phyloP scores from a whole-genome alignment of 2,329 filamentous ascomycete genomes.

The Beauveria sp. region DNA sequence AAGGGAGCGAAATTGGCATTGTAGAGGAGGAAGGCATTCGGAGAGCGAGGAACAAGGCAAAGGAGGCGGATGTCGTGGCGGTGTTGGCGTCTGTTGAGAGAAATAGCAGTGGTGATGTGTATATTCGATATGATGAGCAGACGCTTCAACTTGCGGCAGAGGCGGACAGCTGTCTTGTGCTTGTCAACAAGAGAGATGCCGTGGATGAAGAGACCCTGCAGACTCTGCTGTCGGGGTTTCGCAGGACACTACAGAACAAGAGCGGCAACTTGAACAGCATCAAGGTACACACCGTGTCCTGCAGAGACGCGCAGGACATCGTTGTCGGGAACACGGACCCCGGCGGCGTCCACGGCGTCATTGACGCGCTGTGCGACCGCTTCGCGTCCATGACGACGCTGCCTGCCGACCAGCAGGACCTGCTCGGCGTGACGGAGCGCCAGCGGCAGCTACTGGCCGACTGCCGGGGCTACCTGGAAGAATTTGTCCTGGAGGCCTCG shows the following conservation, averaged over 20 bases:
- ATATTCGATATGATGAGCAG: constrained; percentile 47
- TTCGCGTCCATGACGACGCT: constrained; percentile 68
- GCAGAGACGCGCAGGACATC: constrained; percentile 47
- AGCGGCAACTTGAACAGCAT: constrained; percentile 25
- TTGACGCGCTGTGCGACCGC: constrained; percentile 55
- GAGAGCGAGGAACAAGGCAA: constrained; percentile 71
- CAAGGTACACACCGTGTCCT: constrained; percentile 55
- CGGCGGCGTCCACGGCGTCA: constrained; percentile 62
- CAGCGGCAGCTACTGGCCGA: constrained; percentile 73
- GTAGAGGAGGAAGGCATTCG: constrained; percentile 89
- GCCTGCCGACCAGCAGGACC: constrained; percentile 67
- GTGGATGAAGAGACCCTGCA: constrained; percentile 29
- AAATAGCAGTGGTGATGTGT: constrained; percentile 23
- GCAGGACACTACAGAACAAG: constrained; percentile 13
- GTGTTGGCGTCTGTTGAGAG: constrained; percentile 69
- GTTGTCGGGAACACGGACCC: constrained; percentile 34
- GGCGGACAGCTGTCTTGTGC: constrained; percentile 43
- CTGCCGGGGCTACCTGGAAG: constrained; percentile 64
- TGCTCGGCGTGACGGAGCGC: constrained; percentile 83
- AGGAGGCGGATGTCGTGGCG: constrained; percentile 78
- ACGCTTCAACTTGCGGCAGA: constrained; percentile 45
- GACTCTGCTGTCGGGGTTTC: constrained; percentile 34
- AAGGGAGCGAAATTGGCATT: constrained; percentile 46
- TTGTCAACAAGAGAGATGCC: constrained; percentile 57
- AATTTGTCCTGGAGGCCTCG: constrained; percentile 58